phyloP scores from a whole-genome alignment of 2,329 filamentous ascomycete genomes.

The Paramyrothecium roridum region DNA sequence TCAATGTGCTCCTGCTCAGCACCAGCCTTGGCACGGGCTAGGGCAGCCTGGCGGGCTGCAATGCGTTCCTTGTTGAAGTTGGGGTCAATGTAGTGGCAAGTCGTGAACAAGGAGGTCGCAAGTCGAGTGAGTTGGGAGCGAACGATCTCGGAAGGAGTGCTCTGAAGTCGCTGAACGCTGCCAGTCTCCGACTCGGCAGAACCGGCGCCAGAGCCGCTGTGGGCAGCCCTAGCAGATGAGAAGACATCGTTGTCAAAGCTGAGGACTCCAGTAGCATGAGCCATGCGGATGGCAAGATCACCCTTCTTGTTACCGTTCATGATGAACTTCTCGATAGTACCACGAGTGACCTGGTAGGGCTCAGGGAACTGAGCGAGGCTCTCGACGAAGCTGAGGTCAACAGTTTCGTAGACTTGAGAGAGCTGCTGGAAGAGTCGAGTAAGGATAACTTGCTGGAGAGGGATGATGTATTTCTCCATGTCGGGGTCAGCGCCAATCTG shows the following conservation, averaged over 20 bases:
- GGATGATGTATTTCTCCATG: conserved; percentile 95
- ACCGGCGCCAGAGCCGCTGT: conserved; percentile 77
- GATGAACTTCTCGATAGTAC: conserved; percentile 99
- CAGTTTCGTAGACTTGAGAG: conserved; percentile 97
- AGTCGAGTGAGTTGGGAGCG: conserved; percentile 90
- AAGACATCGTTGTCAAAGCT: conserved; percentile 99
- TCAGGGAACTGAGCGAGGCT: conserved; percentile 93
- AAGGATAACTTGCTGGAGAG: conserved; percentile 96
- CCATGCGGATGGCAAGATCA: conserved; percentile 91
- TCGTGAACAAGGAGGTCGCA: conserved; percentile 85
- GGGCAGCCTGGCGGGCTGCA: conserved; percentile 74
- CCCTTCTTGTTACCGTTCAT: conserved; percentile 99
- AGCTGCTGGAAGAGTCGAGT: conserved; percentile 98
- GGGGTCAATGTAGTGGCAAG: conserved; percentile 94
- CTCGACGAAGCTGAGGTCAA: conserved; percentile 90
- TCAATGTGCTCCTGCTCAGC: conserved; percentile 90
- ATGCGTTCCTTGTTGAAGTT: conserved; percentile 79
- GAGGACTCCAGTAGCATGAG: conserved; percentile 90
- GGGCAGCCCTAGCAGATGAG: conserved; percentile 89
- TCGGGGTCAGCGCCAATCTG: conserved; percentile 92
- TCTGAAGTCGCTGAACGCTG: conserved; percentile 91
- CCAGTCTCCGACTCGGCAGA: conserved; percentile 83
- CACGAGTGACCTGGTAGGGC: conserved; percentile 86
- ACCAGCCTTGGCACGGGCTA: conserved; percentile 78
- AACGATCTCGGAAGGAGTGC: conserved; percentile 96